These are phyloP conservation scores for rapeseed (Brassica napus) DNA, from an alignment of 345 rosid genomes.

Conservation along the genomic window DNA sequence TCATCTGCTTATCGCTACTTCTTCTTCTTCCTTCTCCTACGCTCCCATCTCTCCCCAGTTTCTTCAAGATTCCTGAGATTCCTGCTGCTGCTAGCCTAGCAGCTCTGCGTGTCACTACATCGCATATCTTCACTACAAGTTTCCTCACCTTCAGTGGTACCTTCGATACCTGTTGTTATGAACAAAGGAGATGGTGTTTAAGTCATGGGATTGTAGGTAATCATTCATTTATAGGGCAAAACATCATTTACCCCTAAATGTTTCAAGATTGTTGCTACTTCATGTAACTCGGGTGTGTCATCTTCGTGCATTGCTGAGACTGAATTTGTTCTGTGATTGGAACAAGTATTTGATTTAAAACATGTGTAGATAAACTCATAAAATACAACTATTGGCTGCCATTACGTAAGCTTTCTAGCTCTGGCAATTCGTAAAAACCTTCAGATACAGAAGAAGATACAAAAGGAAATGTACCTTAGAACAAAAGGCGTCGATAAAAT, in stretches of 20 bases:
- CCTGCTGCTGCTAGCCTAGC: conserved; percentile 82
- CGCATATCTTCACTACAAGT: conserved; percentile 67
- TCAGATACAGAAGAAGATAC: not conserved
- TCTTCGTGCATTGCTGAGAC: conserved; percentile 89
- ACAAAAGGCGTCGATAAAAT: conserved; percentile 58
- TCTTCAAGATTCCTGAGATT: conserved; percentile 79
- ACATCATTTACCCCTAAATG: conserved; percentile 58
- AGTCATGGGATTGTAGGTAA: not conserved
- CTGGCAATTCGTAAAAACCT: not conserved
- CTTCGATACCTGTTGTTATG: conserved; percentile 52
- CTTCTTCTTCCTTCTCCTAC: conserved; percentile 57
- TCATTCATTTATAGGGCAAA: conserved; percentile 4
- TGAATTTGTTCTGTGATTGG: conserved; percentile 51
- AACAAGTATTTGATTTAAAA: not conserved
- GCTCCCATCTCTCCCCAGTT: conserved; percentile 86
- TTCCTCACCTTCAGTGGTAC: conserved; percentile 66
- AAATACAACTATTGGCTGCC: not conserved
- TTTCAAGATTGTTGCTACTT: conserved; percentile 63
- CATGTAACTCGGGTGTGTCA: conserved; percentile 65
- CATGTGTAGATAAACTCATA: not conserved
- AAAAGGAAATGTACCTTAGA: conserved; percentile 51
- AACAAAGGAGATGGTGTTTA: not conserved
- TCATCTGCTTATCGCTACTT: conserved; percentile 53
- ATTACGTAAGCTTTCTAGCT: not conserved
- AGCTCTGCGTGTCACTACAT: conserved; percentile 80